These are phyloP conservation scores for Phialophora verrucosa DNA, from an alignment of 2,329 filamentous ascomycete genomes.

Conservation along the genomic window DNA sequence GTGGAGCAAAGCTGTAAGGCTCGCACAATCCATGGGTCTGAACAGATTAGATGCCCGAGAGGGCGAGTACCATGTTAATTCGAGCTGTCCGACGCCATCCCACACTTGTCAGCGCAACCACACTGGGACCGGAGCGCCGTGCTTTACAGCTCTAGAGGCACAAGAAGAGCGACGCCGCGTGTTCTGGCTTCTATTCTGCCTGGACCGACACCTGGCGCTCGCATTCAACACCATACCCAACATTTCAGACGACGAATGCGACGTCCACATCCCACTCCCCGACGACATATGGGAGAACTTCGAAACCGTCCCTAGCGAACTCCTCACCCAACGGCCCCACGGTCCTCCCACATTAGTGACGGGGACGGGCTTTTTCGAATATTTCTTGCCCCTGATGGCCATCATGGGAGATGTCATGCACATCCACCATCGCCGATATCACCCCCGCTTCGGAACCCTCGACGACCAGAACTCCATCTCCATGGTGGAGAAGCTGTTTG, in stretches of 20 bases:
- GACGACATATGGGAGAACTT: constrained; percentile 42
- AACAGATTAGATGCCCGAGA: constrained; percentile 49
- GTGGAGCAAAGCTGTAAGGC: constrained; percentile 26
- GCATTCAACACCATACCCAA: constrained; percentile 53
- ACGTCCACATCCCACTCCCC: constrained; percentile 52
- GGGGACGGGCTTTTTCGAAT: constrained; percentile 56
- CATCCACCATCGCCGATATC: constrained; percentile 52
- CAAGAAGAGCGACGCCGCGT: constrained; percentile 55
- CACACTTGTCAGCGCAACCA: neutral
- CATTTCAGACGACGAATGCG: constrained; percentile 55
- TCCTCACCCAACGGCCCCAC: constrained; percentile 7
- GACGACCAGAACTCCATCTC: constrained; percentile 34
- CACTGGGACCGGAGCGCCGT: constrained; percentile 19
- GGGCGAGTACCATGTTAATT: neutral
- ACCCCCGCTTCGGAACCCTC: constrained; percentile 50
- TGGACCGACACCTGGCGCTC: constrained; percentile 56
- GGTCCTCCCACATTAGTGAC: constrained; percentile 43
- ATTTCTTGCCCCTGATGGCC: constrained; percentile 57
- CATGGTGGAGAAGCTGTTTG: constrained; percentile 38
- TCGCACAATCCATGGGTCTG: constrained; percentile 40
- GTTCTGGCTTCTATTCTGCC: constrained; percentile 56
- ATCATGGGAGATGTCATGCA: constrained; percentile 59
- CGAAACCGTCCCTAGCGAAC: constrained; percentile 9
- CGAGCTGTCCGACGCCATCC: no score
- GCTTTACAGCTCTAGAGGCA: constrained; percentile 46